Percentiles rank a stretch among this genome's conserved stretches.
These are phyloP conservation scores for Coemansia sp. DNA, from an alignment of 192 early-diverging fungal genomes.

Conservation along the genomic window DNA sequence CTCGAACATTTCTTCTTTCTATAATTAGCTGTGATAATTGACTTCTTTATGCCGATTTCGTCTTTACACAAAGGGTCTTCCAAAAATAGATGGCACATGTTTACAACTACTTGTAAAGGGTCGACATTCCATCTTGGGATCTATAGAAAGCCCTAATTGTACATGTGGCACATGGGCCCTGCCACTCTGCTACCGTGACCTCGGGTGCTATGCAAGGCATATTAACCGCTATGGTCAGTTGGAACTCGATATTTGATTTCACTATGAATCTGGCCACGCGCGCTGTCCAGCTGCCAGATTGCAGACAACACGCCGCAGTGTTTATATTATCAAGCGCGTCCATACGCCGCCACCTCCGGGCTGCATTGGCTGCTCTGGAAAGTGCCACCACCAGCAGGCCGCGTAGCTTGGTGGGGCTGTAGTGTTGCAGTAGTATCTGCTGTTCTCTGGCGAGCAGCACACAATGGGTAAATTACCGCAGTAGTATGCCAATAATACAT, in stretches of 20 bases:
- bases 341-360: background rate
- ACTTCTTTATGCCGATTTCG: background rate
- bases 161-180: background rate
- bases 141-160: background rate
- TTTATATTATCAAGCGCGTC: background rate
- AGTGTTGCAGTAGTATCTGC: constrained; percentile 2
- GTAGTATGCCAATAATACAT: constrained; percentile 11
- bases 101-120: constrained; percentile 1
- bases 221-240: background rate
- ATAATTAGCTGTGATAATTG: background rate
- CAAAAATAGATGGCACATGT: background rate
- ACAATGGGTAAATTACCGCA: constrained; percentile 17
- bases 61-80: background rate
- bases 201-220: background rate
- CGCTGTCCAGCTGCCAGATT: background rate
- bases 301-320: background rate
- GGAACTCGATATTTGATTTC: background rate
- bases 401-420: background rate
- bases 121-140: background rate
- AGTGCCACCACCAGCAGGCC: background rate
- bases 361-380: too few relatives aligned
- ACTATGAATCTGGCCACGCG: background rate
- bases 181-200: background rate
- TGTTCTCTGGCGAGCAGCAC: background rate
- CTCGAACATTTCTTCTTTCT: constrained; percentile 10